These are phyloP conservation scores for Starmerella bombicola DNA, from an alignment of 805 yeast species.

Conservation along the genomic window DNA sequence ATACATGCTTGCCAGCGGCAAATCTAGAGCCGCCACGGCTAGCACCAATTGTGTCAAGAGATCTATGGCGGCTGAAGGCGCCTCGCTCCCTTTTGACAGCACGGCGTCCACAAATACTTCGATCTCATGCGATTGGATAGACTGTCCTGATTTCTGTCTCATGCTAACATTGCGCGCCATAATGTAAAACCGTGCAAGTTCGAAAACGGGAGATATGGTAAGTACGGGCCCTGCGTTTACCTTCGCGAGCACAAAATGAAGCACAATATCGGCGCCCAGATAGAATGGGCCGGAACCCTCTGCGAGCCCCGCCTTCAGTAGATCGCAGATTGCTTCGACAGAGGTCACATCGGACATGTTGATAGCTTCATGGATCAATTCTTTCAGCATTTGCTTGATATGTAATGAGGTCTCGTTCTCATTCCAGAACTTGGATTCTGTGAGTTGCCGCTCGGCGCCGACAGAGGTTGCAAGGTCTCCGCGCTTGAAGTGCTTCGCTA, in stretches of 20 bases:
- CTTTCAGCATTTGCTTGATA: slow-evolving; percentile 34
- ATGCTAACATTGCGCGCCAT: slow-evolving; percentile 15
- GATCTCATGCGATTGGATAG: neutral
- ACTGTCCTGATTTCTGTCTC: neutral
- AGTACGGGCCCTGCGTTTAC: slow-evolving; percentile 21
- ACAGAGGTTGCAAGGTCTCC: neutral
- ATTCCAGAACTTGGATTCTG: slow-evolving; percentile 21
- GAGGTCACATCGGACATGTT: slow-evolving; percentile 37
- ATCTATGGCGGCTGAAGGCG: slow-evolving; percentile 16
- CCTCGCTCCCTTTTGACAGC: neutral
- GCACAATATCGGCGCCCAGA: slow-evolving; percentile 33
- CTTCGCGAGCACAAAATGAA: slow-evolving; percentile 33
- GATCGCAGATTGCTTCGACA: slow-evolving; percentile 50
- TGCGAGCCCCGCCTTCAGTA: slow-evolving; percentile 51
- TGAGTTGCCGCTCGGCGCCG: neutral
- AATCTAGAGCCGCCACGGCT: neutral
- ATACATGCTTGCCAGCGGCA: slow-evolving; percentile 1
- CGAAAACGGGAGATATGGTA: slow-evolving; percentile 22
- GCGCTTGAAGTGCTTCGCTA: slow-evolving; percentile 55
- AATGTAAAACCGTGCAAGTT: slow-evolving; percentile 25
- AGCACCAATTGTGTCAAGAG: slow-evolving; percentile 22
- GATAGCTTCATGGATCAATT: slow-evolving; percentile 33
- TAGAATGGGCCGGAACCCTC: slow-evolving; percentile 49
- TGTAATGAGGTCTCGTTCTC: slow-evolving; percentile 19
- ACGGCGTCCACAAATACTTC: neutral